phyloP scores from a whole-genome alignment of 2,329 filamentous ascomycete species.

The Beauveria bassiana region DNA sequence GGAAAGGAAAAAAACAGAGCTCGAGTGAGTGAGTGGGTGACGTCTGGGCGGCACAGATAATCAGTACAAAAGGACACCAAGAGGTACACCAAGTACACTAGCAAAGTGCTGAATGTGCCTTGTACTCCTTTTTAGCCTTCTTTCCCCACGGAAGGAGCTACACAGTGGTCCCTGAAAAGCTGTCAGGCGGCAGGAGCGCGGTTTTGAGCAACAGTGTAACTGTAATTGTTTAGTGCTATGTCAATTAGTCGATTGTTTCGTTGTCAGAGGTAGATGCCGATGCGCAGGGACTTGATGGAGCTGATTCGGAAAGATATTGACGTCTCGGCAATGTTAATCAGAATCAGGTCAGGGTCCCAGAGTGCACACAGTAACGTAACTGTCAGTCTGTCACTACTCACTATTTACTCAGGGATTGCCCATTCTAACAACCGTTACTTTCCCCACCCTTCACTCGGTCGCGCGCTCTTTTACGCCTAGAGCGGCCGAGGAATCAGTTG shows the following conservation, averaged over 20 bases:
- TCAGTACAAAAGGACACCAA: background rate
- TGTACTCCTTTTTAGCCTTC: background rate
- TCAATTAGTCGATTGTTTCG: background rate
- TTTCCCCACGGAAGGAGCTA: background rate
- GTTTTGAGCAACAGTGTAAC: background rate
- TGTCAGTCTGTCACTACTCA: too few relatives aligned
- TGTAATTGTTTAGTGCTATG: background rate
- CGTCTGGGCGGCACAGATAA: background rate
- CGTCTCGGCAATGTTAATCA: background rate
- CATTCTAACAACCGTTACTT: too few relatives aligned
- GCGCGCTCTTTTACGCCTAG: background rate
- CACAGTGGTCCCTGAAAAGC: background rate
- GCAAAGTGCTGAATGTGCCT: background rate
- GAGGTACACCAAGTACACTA: background rate
- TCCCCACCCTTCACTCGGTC: background rate
- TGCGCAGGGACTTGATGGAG: background rate
- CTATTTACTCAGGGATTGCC: background rate
- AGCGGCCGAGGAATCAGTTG: background rate
- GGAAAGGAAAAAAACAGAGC: slow-evolving; percentile 2
- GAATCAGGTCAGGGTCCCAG: background rate
- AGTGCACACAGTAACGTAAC: too few relatives aligned
- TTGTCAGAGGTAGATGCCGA: background rate
- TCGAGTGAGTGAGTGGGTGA: background rate
- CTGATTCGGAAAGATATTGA: background rate
- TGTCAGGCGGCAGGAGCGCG: background rate